A percentile compares a stretch with the other conserved stretches of the same genome.
phyloP scores from a whole-genome alignment of 2,329 filamentous ascomycete species.

The Didymellaceae sp. region DNA sequence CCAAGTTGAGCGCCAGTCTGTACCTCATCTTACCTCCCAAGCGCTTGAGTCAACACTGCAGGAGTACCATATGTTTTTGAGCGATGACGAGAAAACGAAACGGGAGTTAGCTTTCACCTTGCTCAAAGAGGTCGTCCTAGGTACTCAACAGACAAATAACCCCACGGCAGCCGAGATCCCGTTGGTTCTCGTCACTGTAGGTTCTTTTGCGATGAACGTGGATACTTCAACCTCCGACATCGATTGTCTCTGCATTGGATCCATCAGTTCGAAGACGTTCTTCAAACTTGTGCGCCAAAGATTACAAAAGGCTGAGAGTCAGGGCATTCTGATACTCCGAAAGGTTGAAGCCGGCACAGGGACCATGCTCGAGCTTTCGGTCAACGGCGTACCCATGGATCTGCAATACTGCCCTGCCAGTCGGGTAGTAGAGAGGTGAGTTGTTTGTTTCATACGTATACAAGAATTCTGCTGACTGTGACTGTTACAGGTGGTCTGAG shows the following conservation, averaged over 20 bases:
- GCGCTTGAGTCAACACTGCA: constrained; percentile 24
- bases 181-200: constrained; percentile 66
- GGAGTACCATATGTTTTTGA: constrained; percentile 53
- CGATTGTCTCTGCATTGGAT: constrained; percentile 70
- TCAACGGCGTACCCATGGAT: constrained; percentile 66
- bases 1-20: constrained; percentile 22
- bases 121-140: constrained; percentile 55
- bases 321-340: constrained; percentile 60
- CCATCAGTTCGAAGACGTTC: constrained; percentile 66
- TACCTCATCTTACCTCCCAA: constrained; percentile 15
- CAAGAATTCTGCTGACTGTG: constrained; percentile 11
- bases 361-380: constrained; percentile 68
- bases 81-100: constrained; percentile 50
- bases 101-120: constrained; percentile 56
- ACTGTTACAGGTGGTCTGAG: constrained; percentile 45
- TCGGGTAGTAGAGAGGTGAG: constrained; percentile 59
- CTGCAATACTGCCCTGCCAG: constrained; percentile 70
- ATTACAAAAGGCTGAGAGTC: constrained; percentile 55
- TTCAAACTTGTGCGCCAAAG: constrained; percentile 65
- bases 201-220: constrained; percentile 68
- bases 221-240: constrained; percentile 69
- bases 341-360: constrained; percentile 65
- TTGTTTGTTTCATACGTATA: not conserved
- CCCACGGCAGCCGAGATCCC: constrained; percentile 33
- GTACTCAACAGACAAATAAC: constrained; percentile 19